Evolutionary conservation across 225 moss, liverwort and hornwort genomes (phyloP).

Genomic region (Ulota crispa): DNA sequence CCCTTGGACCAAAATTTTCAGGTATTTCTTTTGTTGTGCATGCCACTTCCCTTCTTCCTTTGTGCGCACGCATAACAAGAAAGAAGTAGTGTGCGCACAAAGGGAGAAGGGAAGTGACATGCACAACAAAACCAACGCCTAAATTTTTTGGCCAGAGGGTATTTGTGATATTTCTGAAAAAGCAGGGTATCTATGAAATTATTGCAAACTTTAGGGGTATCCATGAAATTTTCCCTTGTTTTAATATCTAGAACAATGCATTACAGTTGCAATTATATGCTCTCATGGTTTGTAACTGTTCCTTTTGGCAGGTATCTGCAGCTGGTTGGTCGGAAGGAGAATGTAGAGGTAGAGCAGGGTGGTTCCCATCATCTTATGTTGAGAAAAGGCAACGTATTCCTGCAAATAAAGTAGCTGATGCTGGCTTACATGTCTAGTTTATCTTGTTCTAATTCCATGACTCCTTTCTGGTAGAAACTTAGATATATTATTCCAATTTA

Average conservation of each 20-base stretch:
- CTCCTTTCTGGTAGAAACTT: background rate
- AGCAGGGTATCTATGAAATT: too few relatives aligned
- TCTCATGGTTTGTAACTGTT: background rate
- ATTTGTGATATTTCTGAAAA: too few relatives aligned
- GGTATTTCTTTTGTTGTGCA: too few relatives aligned
- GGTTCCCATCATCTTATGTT: slow-evolving; percentile 49
- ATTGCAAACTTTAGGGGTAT: too few relatives aligned
- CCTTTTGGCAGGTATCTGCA: slow-evolving; percentile 41
- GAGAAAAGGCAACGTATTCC: slow-evolving; percentile 52
- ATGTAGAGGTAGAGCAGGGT: slow-evolving; percentile 48
- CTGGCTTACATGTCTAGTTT: slow-evolving; percentile 29
- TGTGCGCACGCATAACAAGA: too few relatives aligned
- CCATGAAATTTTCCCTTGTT: background rate
- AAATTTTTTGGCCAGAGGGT: too few relatives aligned
- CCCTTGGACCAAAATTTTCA: too few relatives aligned
- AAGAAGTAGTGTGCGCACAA: too few relatives aligned
- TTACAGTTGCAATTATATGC: background rate
- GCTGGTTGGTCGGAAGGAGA: slow-evolving; percentile 61
- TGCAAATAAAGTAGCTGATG: slow-evolving; percentile 49
- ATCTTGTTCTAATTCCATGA: background rate
- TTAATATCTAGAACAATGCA: background rate
- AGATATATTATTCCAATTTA: slow-evolving; percentile 9
- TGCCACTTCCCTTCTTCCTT: too few relatives aligned
- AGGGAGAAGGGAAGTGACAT: too few relatives aligned
- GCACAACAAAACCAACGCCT: too few relatives aligned